Percentiles rank a stretch among this genome's conserved stretches.
phyloP scores from a whole-genome alignment of 2,329 filamentous ascomycete species.

The Nigrograna mackinnonii region DNA sequence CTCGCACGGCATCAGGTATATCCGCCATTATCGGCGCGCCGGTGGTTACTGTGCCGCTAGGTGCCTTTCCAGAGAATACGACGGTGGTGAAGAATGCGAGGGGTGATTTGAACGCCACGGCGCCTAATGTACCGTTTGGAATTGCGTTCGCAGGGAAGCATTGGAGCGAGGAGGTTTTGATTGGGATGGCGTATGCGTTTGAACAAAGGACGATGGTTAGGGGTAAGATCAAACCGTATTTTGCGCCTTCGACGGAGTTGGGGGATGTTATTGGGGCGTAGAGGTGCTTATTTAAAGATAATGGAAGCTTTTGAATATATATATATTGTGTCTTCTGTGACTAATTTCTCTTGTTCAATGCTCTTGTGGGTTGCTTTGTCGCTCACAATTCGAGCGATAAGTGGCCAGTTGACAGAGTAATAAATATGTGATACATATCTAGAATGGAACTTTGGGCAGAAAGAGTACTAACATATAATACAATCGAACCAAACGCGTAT shows the following conservation, averaged over 20 bases:
- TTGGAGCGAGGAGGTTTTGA: slow-evolving; percentile 65
- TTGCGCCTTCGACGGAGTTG: slow-evolving; percentile 47
- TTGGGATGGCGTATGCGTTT: slow-evolving; percentile 70
- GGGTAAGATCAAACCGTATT: slow-evolving; percentile 51
- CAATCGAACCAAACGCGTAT: too few species aligned
- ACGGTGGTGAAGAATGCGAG: slow-evolving; percentile 49
- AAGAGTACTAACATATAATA: too few species aligned
- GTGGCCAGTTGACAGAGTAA: too few species aligned
- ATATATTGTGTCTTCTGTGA: too few species aligned
- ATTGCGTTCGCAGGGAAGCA: slow-evolving; percentile 64
- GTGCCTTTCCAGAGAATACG: slow-evolving; percentile 56
- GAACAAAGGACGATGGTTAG: slow-evolving; percentile 63
- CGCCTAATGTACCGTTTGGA: slow-evolving; percentile 63
- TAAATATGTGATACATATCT: too few species aligned
- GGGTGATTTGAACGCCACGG: slow-evolving; percentile 57
- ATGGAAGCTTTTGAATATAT: too few species aligned
- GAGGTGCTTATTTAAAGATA: too few species aligned
- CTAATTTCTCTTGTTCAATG: too few species aligned
- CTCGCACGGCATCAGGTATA: slow-evolving; percentile 50
- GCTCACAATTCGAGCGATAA: too few species aligned
- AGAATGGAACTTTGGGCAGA: too few species aligned
- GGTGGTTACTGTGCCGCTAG: slow-evolving; percentile 66
- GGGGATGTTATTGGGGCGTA: not conserved
- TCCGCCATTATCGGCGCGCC: slow-evolving; percentile 63
- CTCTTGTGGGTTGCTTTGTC: too few species aligned